Base-by-base conservation (phyloP, 2,329 filamentous ascomycete genomes). In the Fusarium robinianum region DNA sequence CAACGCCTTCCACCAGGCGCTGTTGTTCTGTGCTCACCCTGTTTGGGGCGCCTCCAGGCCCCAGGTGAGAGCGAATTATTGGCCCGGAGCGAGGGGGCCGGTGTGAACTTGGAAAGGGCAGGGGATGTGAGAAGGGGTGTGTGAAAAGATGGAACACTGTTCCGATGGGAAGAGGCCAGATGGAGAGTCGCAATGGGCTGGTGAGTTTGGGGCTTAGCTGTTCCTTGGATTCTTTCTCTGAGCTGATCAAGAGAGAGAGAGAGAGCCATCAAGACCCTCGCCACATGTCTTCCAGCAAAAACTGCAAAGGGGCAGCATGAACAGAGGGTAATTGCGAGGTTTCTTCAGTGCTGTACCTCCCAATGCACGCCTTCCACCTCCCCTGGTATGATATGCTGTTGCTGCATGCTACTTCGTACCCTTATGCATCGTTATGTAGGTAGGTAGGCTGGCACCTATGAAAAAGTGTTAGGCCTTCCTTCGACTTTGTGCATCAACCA, bases 1-100 rank as follows among this genome's bases (percentile, higher is more conserved):
- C 48, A 61, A 62, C 58, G 55, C 53, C 58, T 57, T 60, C 58
- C 50, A 60, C 56, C 56, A 57, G 38, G 51, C 51, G 47, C 52
- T 47, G 46, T 41, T 30, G 41, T 52, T 33, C 37, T 34, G 43
- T 52, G 26, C 26, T 46, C 32, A 41, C 34, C 25, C 31, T 40
- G 38, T 43, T 34, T 38, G 41, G 43, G 46, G 42, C 27, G 33
- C 22, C 40, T 27, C 34, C 26, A 51, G 45, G 35, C 39, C 35
- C 27, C 18, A 32, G 31, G 39, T 35, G 41, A 40, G 29, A 46
- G 49, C 54, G 47, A 57, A 53, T 57, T 41, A 47, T 56, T 50
- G 46, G 29, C 51, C 42, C 45, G 58, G 56, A 58, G 58, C 31
- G 56, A 47, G 41, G 26, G 44, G 39, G 33, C 33, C 26, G 34